Conservation (phyloP, 1,284 basidiomycete species). For the Cryptococcus sp. region DNA sequence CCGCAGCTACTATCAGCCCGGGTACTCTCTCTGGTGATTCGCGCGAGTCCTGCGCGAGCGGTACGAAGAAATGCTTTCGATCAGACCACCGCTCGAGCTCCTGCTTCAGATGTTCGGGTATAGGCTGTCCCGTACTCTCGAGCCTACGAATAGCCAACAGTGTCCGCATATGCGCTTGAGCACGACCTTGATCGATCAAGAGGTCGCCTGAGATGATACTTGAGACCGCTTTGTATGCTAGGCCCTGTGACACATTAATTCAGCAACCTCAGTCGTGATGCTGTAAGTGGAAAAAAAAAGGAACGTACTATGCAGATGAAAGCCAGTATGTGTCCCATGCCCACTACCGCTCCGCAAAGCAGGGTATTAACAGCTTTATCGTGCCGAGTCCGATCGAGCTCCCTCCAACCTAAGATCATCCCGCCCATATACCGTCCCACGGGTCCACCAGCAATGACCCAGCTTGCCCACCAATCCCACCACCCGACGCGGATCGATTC, state of each 20-base stretch:
- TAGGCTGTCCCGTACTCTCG: conserved; percentile 3
- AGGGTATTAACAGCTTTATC: conserved; percentile 16
- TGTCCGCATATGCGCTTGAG: conserved; percentile 22
- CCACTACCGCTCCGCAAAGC: conserved; percentile 26
- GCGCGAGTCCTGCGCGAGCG: conserved; percentile 4
- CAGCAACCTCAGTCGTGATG: not conserved
- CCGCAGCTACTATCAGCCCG: conserved; percentile 26
- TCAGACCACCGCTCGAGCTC: conserved; percentile 23
- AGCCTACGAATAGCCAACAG: conserved; percentile 12
- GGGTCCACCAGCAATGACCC: conserved; percentile 45
- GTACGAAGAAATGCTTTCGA: conserved; percentile 36
- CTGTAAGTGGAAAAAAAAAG: not conserved
- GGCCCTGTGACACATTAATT: conserved; percentile 19
- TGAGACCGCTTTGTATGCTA: conserved; percentile 29
- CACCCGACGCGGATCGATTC: conserved; percentile 24
- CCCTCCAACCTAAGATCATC: conserved; percentile 37
- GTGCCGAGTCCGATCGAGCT: conserved; percentile 27
- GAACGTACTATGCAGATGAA: conserved; percentile 36
- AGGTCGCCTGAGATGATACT: conserved; percentile 29
- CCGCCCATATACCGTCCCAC: conserved; percentile 37
- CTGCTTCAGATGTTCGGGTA: conserved; percentile 14
- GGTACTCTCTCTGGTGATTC: not conserved
- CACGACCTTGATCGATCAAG: conserved; percentile 40
- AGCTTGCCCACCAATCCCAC: conserved; percentile 38
- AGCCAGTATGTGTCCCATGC: conserved; percentile 30